Evolutionary conservation across 2,329 filamentous ascomycete genomes (phyloP), one percentile per base, ranked within the genome.

Genomic region (Penicillium aurantiogriseum): DNA sequence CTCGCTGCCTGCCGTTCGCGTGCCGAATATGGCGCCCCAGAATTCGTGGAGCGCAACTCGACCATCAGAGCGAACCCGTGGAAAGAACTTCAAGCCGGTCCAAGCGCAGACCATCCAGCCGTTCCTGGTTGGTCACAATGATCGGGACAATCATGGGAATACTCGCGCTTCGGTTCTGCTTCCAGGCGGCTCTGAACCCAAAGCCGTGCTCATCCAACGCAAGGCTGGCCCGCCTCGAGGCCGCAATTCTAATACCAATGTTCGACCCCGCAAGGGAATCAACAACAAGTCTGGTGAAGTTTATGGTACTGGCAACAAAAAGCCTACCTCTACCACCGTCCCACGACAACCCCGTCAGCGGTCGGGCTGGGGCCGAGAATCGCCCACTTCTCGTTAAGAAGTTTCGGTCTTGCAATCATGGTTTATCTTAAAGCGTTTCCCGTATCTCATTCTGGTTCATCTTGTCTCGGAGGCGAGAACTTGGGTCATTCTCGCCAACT

Each of bases 1-100:
- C 4, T 92, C 89, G 8, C 75, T 91, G n/a, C 89, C 89, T 0
- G 81, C 83, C 23, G 85, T 92, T 25, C 83, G 83, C 54, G 76
- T 92, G n/a, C 89, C 89, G 8, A 79, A 81, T 46, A 81, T 81
- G 56, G 81, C 82, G 5, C 86, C 88, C 1, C 81, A 84, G 36
- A 81, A 82, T 36, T 83, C 85, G 17, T 90, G 87, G 86, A 82
- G 85, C 15, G 50, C 84, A 83, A 25, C 70, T 66, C 50, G 50
- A 29, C 64, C 74, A 10, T 73, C 74, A 13, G 67, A 72, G 17
- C 67, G 69, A 21, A 61, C 72, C 31, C 69, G 71, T 7, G 70
- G 79, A 13, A 76, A 81, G 40, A 81, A 81, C 49, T 76, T 78
- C 36, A 87, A 85, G 67, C 78, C 82, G 1, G 74, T 86, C 13